phyloP scores from a whole-genome alignment of 208 protist species.

The Herpetomonas tarakana region DNA sequence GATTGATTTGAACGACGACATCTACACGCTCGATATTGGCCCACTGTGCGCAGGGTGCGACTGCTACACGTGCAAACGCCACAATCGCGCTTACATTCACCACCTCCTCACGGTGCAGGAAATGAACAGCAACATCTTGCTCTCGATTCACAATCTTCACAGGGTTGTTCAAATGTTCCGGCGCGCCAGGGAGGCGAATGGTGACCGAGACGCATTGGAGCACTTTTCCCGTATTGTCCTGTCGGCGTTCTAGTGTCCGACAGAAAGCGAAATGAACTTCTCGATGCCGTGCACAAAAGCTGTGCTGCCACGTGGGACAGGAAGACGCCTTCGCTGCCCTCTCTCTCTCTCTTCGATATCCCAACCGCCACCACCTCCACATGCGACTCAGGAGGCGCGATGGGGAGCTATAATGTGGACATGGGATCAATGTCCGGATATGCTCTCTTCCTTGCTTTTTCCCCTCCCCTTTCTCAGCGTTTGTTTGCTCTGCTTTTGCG shows the following conservation, averaged over 20 bases:
- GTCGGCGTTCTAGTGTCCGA: slow-evolving; percentile 15
- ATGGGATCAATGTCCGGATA: no score
- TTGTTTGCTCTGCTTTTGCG: no score
- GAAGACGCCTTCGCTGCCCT: no score
- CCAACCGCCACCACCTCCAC: no score
- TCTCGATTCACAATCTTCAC: slow-evolving; percentile 79
- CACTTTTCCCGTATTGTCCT: slow-evolving; percentile 23
- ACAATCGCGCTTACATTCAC: slow-evolving; percentile 81
- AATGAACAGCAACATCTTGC: slow-evolving; percentile 85
- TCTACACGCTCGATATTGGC: slow-evolving; percentile 54
- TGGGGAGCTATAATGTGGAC: no score
- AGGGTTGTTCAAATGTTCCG: slow-evolving; percentile 38
- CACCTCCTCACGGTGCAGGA: slow-evolving; percentile 88
- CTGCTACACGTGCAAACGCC: slow-evolving; percentile 78
- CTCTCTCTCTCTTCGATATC: no score
- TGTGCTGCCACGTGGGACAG: no score
- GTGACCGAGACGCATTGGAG: slow-evolving; percentile 14
- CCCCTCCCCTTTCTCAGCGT: no score
- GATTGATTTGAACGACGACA: slow-evolving; percentile 76
- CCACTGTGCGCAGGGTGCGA: slow-evolving; percentile 46
- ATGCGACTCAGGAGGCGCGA: no score
- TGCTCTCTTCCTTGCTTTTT: no score
- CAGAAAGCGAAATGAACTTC: neutral
- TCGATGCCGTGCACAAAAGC: no score
- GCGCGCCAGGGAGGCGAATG: slow-evolving; percentile 13